phyloP scores from a whole-genome alignment of 805 yeast genomes.

The Candida sakaeoensis region DNA sequence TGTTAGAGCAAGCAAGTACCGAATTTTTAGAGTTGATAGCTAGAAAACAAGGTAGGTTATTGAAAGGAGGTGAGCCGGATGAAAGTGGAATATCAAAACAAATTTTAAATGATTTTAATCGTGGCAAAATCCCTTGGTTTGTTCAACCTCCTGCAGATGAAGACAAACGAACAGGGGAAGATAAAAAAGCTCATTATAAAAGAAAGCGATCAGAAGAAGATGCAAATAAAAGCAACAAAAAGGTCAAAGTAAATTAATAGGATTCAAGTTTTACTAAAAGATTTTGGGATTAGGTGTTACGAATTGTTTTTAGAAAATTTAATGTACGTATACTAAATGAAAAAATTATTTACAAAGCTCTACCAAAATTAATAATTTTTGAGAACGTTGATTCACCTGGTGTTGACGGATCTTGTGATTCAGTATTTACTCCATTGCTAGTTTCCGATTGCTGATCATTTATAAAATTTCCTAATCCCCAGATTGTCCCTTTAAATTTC shows the following conservation, averaged over 20 bases:
- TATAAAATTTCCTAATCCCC: constrained; percentile 43
- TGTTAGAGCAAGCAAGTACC: constrained; percentile 40
- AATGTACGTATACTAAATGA: too few species aligned
- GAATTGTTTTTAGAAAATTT: neutral
- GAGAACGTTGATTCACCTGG: constrained; percentile 15
- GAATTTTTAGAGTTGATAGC: constrained; percentile 91
- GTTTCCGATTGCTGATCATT: constrained; percentile 10
- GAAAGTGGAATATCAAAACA: constrained; percentile 89
- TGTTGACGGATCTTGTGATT: constrained; percentile 19
- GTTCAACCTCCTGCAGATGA: constrained; percentile 84
- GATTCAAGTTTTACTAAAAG: too few species aligned
- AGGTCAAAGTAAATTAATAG: neutral
- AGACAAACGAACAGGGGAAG: constrained; percentile 55
- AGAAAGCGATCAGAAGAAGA: constrained; percentile 52
- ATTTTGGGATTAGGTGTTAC: too few species aligned
- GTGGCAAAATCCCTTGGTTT: constrained; percentile 98
- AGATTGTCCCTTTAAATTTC: constrained; percentile 47
- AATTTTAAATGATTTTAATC: constrained; percentile 87
- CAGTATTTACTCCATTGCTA: constrained; percentile 6
- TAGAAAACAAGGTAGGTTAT: constrained; percentile 84
- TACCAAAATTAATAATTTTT: constrained; percentile 28
- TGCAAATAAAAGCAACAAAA: constrained; percentile 14
- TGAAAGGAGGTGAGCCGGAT: constrained; percentile 98
- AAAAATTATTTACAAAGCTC: constrained; percentile 11
- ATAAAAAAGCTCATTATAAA: constrained; percentile 50